phyloP scores from a whole-genome alignment of 2,329 filamentous ascomycete genomes.

The Rhynchosporium agropyri region DNA sequence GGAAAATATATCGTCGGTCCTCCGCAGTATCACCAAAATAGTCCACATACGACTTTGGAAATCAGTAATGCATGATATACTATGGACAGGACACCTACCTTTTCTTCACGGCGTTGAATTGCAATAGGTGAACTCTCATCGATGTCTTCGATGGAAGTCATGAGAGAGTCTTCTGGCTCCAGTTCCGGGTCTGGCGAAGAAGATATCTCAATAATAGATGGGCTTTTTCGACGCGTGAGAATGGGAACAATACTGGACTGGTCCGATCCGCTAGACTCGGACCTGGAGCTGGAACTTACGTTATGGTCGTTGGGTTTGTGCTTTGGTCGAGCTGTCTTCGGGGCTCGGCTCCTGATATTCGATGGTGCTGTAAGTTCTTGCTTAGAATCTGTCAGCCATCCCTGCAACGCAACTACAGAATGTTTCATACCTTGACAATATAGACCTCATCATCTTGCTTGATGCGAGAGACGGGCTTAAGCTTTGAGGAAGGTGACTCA shows the following conservation, averaged over 20 bases:
- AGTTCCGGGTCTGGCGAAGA: background rate
- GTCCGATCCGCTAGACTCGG: background rate
- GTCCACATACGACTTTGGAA: background rate
- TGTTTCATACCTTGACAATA: background rate
- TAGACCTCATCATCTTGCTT: conserved; percentile 1
- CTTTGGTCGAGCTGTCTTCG: background rate
- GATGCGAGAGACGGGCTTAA: background rate
- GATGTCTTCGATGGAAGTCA: background rate
- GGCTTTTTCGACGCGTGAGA: conserved; percentile 6
- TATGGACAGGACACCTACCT: background rate
- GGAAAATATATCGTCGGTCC: background rate
- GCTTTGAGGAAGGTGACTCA: background rate
- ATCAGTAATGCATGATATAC: background rate
- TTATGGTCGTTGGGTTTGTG: conserved; percentile 2
- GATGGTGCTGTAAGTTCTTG: conserved; percentile 1
- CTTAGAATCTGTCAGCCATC: conserved; percentile 1
- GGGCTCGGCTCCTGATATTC: background rate
- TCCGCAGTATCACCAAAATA: background rate
- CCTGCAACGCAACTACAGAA: background rate
- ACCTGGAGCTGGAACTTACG: conserved; percentile 5
- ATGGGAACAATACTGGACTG: background rate
- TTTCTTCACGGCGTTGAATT: background rate
- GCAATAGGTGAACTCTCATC: background rate
- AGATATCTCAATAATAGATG: background rate
- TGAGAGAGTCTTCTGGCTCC: background rate